Conservation (phyloP, 495 filamentous ascomycete species). For the Aspergillus panamensis region DNA sequence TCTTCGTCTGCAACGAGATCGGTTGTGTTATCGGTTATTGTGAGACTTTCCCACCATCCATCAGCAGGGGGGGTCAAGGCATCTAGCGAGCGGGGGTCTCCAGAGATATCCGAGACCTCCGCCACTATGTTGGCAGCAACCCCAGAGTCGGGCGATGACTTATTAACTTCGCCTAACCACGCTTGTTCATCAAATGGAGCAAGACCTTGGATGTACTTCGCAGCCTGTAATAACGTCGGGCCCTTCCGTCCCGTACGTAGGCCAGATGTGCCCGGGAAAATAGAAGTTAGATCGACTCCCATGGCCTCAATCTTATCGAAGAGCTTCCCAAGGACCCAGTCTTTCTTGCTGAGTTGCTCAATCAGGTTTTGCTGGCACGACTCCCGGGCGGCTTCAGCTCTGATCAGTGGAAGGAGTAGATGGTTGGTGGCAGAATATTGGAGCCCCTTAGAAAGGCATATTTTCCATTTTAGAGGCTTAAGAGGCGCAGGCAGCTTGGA, state of each 20-base stretch:
- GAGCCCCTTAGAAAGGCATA: slow-evolving; percentile 54
- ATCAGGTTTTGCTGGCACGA: slow-evolving; percentile 54
- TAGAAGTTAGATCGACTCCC: slow-evolving; percentile 60
- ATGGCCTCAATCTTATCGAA: slow-evolving; percentile 74
- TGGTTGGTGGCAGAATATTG: slow-evolving; percentile 53
- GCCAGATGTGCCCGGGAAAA: slow-evolving; percentile 64
- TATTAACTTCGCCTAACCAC: slow-evolving; percentile 35
- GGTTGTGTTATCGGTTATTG: slow-evolving; percentile 2
- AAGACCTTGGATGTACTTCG: slow-evolving; percentile 45
- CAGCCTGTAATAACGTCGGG: slow-evolving; percentile 33
- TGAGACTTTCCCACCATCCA: slow-evolving; percentile 42
- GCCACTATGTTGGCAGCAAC: slow-evolving; percentile 28
- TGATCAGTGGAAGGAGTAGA: slow-evolving; percentile 67
- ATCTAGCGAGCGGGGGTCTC: slow-evolving; percentile 3
- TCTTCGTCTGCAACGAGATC: slow-evolving; percentile 9
- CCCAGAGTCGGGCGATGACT: slow-evolving; percentile 15
- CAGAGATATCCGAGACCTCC: slow-evolving; percentile 22
- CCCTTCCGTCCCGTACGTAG: slow-evolving; percentile 34
- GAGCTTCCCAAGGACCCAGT: slow-evolving; percentile 69
- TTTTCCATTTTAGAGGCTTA: slow-evolving; percentile 64
- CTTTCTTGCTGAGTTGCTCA: slow-evolving; percentile 66
- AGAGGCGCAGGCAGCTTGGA: slow-evolving; percentile 65
- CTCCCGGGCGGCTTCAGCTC: slow-evolving; percentile 50
- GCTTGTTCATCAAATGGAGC: slow-evolving; percentile 42
- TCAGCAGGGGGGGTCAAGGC: slow-evolving; percentile 21